Evolutionary conservation across 345 rosid species (phyloP), one percentile per base, ranked within the genome.

Genomic region (Salix purpurea): DNA sequence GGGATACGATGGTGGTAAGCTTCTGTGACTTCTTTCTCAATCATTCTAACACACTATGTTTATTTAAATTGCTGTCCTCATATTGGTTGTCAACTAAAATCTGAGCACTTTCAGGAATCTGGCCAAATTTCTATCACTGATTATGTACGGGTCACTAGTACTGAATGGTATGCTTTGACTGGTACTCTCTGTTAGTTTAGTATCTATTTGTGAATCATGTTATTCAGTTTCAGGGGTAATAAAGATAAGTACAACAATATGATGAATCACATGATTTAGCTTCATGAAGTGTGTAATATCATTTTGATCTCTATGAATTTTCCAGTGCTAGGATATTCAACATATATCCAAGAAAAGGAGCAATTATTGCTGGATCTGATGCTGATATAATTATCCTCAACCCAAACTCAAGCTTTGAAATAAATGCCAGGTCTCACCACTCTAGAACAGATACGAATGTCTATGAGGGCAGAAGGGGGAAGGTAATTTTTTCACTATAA

Each of bases 1-100:
- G 98, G 98, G 95, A 93, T 80, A 87, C 91, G 0, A 88, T 96
- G 97, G 99, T 96, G 97, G 97, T 96, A 88, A 84, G 99, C 74
- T 72, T 32, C 71, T 66, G 1, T 68, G 39, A 18, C 24, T 52
- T 34, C 67, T 36, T 66, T 37, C 76, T 65, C 50, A 32, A 65
- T 70, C 9, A 30, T 61, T 61, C 48, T 32, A n/a, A 8, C 34
- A 13, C 24, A 8, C 46, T n/a, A 44, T n/a, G 13, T 26, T 9
- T 37, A n/a, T 10, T 65, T 34, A 65, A 62, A 28, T 50, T 30
- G 72, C 34, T 37, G 13, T 60, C 65, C 62, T 9, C 62, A 9
- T 54, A 44, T 19, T 58, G 62, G 12, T 58, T 58, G 28, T 68
- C 30, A 44, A 50, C 77, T 58, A 60, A 58, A 80, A 67, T 14